These are phyloP conservation scores for Euptelea pleiosperma DNA, from an alignment of 164 flowering plant species.

Conservation along the genomic window DNA sequence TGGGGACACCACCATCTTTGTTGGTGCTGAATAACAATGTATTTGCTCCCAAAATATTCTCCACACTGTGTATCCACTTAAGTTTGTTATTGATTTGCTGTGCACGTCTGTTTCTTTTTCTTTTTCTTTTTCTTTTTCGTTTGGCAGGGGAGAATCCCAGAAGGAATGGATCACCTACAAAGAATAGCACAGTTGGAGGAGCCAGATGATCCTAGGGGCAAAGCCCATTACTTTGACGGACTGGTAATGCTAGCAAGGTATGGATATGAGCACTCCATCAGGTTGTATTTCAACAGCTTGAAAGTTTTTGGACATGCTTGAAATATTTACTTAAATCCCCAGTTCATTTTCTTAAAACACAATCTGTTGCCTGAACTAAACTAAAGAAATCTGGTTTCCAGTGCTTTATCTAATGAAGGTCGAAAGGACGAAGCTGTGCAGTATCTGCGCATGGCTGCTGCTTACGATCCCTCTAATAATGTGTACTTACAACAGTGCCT, in stretches of 20 bases:
- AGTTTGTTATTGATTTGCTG: neutral
- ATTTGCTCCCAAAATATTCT: too few relatives aligned
- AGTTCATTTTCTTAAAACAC: neutral
- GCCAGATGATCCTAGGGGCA: constrained; percentile 71
- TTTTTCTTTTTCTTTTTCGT: constrained; percentile 7
- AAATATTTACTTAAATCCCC: neutral
- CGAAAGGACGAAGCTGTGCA: constrained; percentile 58
- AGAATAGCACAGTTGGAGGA: constrained; percentile 59
- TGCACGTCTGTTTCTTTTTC: neutral
- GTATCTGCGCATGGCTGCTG: constrained; percentile 49
- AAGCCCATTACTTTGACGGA: constrained; percentile 70
- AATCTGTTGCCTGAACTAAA: neutral
- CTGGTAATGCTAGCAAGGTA: constrained; percentile 73
- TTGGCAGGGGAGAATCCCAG: constrained; percentile 50
- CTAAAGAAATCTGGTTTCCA: constrained; percentile 19
- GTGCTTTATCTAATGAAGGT: constrained; percentile 46
- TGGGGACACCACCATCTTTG: too few relatives aligned
- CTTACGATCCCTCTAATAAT: constrained; percentile 43
- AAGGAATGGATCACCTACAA: constrained; percentile 66
- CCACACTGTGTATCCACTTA: neutral
- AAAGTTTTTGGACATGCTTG: neutral
- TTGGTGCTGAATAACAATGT: neutral
- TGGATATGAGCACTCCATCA: neutral
- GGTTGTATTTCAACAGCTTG: neutral
- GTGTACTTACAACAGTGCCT: constrained; percentile 43